Conservation (phyloP, 2,329 filamentous ascomycete genomes). For the Pseudonectria buxi region DNA sequence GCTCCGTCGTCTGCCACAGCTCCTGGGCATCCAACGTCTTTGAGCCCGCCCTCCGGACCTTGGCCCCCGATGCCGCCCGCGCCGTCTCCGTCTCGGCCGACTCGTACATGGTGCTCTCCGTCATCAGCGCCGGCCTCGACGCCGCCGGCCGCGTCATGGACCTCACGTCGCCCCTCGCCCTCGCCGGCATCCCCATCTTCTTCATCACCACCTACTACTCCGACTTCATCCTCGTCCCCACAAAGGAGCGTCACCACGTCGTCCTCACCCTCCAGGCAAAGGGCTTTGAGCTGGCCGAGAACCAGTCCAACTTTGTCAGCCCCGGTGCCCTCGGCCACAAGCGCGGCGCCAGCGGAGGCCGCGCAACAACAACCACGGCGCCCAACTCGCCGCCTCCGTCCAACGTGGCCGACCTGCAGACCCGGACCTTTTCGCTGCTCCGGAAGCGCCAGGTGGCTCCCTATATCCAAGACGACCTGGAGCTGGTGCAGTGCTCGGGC, state of each 20-base stretch:
- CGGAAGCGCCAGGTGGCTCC: conserved; percentile 69
- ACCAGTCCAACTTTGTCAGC: conserved; percentile 61
- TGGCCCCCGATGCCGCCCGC: conserved; percentile 48
- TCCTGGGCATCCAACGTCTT: conserved; percentile 70
- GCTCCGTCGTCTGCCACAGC: conserved; percentile 81
- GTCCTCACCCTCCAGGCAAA: conserved; percentile 68
- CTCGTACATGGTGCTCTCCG: conserved; percentile 80
- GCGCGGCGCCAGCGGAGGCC: conserved; percentile 14
- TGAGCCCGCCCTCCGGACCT: conserved; percentile 57
- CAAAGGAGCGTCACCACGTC: conserved; percentile 65
- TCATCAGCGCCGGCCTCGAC: conserved; percentile 84
- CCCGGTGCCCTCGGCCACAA: conserved; percentile 31
- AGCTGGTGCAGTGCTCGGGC: conserved; percentile 77
- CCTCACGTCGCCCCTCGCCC: conserved; percentile 79
- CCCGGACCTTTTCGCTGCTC: conserved; percentile 77
- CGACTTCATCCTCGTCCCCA: conserved; percentile 89
- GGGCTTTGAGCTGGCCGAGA: conserved; percentile 78
- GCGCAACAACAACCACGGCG: conserved; percentile 38
- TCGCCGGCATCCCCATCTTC: conserved; percentile 93
- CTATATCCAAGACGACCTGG: conserved; percentile 59
- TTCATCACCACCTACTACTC: conserved; percentile 98
- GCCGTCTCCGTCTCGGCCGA: conserved; percentile 71
- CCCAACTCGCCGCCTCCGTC: conserved; percentile 71
- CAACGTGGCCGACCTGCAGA: conserved; percentile 71
- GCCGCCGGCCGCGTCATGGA: conserved; percentile 88